phyloP scores from a whole-genome alignment of 441 rosid species.

The Gossypium davidsonii region DNA sequence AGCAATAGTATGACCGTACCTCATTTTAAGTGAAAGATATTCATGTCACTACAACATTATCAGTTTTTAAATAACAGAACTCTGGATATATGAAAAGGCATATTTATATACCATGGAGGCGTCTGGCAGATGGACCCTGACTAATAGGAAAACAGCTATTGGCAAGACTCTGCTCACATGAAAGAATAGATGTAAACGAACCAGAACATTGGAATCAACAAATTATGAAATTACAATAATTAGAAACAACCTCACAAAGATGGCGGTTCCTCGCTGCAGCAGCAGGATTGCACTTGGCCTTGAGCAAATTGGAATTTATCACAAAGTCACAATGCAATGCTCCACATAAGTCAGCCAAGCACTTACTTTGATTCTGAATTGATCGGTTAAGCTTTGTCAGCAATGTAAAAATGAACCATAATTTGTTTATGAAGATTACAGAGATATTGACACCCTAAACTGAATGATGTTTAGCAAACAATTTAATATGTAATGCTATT shows the following conservation, averaged over 20 bases:
- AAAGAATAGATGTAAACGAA: constrained; percentile 10
- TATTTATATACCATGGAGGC: constrained; percentile 63
- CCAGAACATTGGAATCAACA: constrained; percentile 6
- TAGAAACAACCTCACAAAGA: constrained; percentile 76
- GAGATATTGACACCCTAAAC: background rate
- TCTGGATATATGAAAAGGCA: constrained; percentile 5
- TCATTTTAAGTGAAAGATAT: background rate
- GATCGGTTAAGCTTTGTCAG: constrained; percentile 20
- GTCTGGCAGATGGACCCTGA: constrained; percentile 73
- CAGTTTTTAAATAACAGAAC: constrained; percentile 10
- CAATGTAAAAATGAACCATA: constrained; percentile 8
- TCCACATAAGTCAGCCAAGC: constrained; percentile 93
- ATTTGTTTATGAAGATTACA: background rate
- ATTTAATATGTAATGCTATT: background rate
- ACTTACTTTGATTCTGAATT: constrained; percentile 63
- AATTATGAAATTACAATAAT: constrained; percentile 4
- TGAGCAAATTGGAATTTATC: constrained; percentile 50
- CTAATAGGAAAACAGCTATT: constrained; percentile 79
- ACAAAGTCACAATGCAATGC: constrained; percentile 87
- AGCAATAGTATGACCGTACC: constrained; percentile 1
- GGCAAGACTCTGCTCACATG: constrained; percentile 65
- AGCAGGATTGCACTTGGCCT: constrained; percentile 84
- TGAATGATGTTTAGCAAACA: background rate
- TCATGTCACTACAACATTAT: constrained; percentile 11
- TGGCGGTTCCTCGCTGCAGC: constrained; percentile 75